Conservation (phyloP, 2,329 filamentous ascomycete species). For the Hansfordia pulvinata region DNA sequence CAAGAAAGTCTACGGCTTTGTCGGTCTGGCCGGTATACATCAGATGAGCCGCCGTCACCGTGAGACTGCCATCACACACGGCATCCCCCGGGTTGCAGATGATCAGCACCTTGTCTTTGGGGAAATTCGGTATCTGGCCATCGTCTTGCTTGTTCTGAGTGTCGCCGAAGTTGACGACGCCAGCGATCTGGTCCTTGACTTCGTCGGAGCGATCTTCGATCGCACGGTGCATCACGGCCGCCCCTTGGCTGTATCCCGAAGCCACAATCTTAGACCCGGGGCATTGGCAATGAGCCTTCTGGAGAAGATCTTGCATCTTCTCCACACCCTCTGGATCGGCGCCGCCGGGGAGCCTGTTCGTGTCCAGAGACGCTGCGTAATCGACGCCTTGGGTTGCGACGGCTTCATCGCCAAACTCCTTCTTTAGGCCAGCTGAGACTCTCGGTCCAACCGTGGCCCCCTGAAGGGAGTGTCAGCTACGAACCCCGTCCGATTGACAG, state of each 20-base stretch:
- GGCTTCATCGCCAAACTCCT: conserved; percentile 1
- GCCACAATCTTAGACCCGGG: conserved; percentile 17
- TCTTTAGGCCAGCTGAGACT: conserved; percentile 5
- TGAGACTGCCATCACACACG: conserved; percentile 21
- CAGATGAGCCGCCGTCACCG: conserved; percentile 20
- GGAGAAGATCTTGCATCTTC: conserved; percentile 15
- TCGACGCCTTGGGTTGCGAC: conserved; percentile 6
- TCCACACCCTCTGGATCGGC: conserved; percentile 14
- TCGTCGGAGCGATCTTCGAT: conserved; percentile 14
- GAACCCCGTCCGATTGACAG: background rate
- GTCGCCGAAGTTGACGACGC: conserved; percentile 22
- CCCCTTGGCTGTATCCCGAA: conserved; percentile 20
- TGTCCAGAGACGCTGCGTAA: conserved; percentile 14
- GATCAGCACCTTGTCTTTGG: conserved; percentile 20
- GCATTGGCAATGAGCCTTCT: conserved; percentile 15
- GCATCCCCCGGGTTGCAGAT: conserved; percentile 25
- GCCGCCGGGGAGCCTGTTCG: conserved; percentile 16
- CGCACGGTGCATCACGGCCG: conserved; percentile 23
- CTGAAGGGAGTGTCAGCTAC: background rate
- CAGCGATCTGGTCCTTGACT: conserved; percentile 17
- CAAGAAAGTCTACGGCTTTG: conserved; percentile 17
- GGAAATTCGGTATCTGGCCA: conserved; percentile 20
- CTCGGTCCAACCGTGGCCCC: conserved; percentile 4
- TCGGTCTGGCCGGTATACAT: conserved; percentile 20
- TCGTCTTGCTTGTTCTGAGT: conserved; percentile 20